Base-by-base conservation (phyloP, 2,329 filamentous ascomycete genomes). In the Leptographium flavum region DNA sequence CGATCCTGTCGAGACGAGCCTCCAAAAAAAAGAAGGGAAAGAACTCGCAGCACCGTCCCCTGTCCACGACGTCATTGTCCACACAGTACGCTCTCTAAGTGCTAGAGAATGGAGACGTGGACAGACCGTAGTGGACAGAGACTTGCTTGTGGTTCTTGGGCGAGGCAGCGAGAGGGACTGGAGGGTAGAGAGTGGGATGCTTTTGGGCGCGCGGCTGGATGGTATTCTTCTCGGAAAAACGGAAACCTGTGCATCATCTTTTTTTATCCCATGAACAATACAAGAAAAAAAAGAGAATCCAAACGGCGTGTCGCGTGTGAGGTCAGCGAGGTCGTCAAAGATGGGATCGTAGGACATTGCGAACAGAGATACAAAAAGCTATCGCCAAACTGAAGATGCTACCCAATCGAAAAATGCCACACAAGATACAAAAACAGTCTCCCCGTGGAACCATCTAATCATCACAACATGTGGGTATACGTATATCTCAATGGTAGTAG, bases 151-250 rank as follows among this genome's bases (percentile, higher is more conserved):
- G 28, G 28, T 8, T 11, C 7, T 25, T 11, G 31, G 22, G 30
- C n/a, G n/a, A n/a, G n/a, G n/a, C n/a, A n/a, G n/a, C n/a, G 22
- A 27, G 17, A 37, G 37, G 39, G 33, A 5, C 30, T 21, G 37
- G 19, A 14, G 21, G 30, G 28, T 19, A 33, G 39, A 23, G 35
- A 38, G n/a, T 30, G 23, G 45, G 39, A 46, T 39, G 35, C 28
- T 35, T 45, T 38, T 17, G 42, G 46, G 50, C 50, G 46, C 46
- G 48, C 42, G 50, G 50, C 50, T 47, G 50, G 48, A 48, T 48
- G 48, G 50, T 49, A 48, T 46, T 48, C 46, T 45, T 46, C 45
- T 47, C 46, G 48, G 45, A 47, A 48, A 47, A 49, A 49, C 41
- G 49, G 47, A 51, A 49, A 48, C 39, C 39, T 48, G 46, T 47